phyloP scores from a whole-genome alignment of 495 filamentous ascomycete species.

The Penicillium herquei region DNA sequence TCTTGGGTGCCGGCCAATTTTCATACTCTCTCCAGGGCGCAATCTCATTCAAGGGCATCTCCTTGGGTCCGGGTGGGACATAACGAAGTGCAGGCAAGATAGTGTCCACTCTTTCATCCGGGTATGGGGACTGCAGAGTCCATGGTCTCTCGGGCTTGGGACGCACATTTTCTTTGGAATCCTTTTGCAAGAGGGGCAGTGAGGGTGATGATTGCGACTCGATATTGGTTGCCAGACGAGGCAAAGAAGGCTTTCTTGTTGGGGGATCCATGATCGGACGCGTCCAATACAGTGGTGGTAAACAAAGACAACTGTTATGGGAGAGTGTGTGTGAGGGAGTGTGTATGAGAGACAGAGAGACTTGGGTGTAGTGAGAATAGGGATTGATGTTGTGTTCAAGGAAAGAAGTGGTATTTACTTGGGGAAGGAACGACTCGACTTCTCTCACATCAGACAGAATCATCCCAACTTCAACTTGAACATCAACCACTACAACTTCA shows the following conservation, averaged over 20 bases:
- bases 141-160: conserved; percentile 7
- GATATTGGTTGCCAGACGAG: conserved; percentile 18
- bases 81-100: conserved; percentile 7
- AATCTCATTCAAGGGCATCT: conserved; percentile 2
- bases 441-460: too few species aligned
- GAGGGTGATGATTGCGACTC: conserved; percentile 2
- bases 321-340: not conserved
- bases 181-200: conserved; percentile 1
- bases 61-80: conserved; percentile 11
- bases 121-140: conserved; percentile 22
- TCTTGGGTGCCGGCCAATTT: conserved; percentile 25
- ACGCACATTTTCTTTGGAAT: not conserved
- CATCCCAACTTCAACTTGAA: too few species aligned
- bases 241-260: conserved; percentile 15
- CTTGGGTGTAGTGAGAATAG: not conserved
- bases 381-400: not conserved
- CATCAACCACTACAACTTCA: too few species aligned
- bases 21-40: conserved; percentile 7
- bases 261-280: conserved; percentile 9
- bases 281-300: not conserved
- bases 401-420: not conserved
- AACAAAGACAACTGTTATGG: too few species aligned
- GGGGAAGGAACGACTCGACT: too few species aligned
- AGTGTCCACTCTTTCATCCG: conserved; percentile 17
- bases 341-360: not conserved